Base-by-base conservation (phyloP, 495 filamentous ascomycete species). In the Aspergillus sclerotioniger region DNA sequence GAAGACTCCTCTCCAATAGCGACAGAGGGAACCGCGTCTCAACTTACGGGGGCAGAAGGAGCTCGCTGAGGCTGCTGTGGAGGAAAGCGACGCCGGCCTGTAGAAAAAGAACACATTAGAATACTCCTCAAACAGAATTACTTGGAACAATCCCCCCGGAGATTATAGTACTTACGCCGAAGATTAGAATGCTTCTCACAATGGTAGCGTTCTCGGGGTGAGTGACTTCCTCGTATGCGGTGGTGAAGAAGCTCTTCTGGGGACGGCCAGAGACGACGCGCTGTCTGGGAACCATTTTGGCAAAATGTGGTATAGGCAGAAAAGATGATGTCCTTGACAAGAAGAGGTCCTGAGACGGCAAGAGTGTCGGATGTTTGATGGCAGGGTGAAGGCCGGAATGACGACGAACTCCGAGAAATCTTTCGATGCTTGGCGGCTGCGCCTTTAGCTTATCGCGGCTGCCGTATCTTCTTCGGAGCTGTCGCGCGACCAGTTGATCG, bases 81-180 rank as follows among this genome's bases (percentile, higher is more conserved):
- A 91, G 76, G 76, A 91, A 89, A 49, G 87, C 84, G 47, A 91
- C 81, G 58, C 87, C 87, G 62, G 80, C 84, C 88, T 91, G 63
- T 15, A 67, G 44, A 37, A 8, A 21, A 31, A 43, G n/a, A 57
- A 16, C 32, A 15, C 16, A 50, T 69, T 60, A 72, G 66, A 44
- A 45, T 31, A 19, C 60, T 56, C 37, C 31, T 20, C 10, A 32
- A 28, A 3, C 5, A 2, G 5, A 25, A 5, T 25, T 5, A 25
- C 25, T 25, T 25, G 25, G 25, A 25, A 5, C 2, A 5, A 25
- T 25, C 5, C 25, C 25, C 25, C 25, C 25, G 25, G 25, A 25
- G 13, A 32, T 10, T 7, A 7, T 54, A 12, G 43, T 31, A 82
- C 88, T 60, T 78, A 92, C 90, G 51, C 85, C 85, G 67, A 92